A percentile compares a stretch with the other conserved stretches of the same genome.
phyloP scores from a whole-genome alignment of 768 basidiomycete genomes.

The Suillus variegatus region DNA sequence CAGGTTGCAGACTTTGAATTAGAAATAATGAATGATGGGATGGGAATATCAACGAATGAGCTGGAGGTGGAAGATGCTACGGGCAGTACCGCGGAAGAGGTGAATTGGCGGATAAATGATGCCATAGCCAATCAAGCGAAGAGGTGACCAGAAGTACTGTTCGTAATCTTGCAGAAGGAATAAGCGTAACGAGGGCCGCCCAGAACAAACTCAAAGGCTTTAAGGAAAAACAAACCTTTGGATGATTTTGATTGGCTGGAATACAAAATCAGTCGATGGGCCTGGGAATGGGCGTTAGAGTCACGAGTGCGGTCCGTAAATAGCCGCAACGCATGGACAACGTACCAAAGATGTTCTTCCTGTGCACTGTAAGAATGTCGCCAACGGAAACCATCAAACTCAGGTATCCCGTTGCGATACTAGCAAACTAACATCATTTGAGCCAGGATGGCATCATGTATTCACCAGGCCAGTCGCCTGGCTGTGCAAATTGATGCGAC shows the following conservation, averaged over 20 bases:
- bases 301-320: no score
- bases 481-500: not conserved
- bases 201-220: not conserved
- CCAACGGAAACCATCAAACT: no score
- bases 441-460: not conserved
- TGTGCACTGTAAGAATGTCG: no score
- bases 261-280: not conserved
- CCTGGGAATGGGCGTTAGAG: constrained; percentile 1
- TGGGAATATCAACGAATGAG: constrained; percentile 44
- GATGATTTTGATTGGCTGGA: not conserved
- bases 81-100: constrained; percentile 32
- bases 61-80: constrained; percentile 46
- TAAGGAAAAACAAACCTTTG: not conserved
- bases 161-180: not conserved
- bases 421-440: no score
- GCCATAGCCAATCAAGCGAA: constrained; percentile 29
- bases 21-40: constrained; percentile 46
- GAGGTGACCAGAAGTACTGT: not conserved
- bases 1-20: constrained; percentile 38
- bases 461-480: not conserved
- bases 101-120: constrained; percentile 28
- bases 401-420: no score
- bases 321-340: no score
- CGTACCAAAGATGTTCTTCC: no score
- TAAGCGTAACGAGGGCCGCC: not conserved